Conservation (phyloP, 305 asterid genomes). For the Fraxinus sp. region DNA sequence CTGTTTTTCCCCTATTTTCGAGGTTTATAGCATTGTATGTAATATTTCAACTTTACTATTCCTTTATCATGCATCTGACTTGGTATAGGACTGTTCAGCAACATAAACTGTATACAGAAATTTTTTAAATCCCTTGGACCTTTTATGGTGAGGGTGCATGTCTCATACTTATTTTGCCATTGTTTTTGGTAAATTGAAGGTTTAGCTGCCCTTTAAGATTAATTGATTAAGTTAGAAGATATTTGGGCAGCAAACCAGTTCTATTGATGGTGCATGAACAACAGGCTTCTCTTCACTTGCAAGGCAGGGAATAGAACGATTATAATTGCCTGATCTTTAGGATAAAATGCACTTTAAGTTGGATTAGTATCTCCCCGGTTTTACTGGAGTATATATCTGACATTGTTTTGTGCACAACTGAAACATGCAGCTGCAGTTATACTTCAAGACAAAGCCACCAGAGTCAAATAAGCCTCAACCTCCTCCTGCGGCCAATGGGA, state of each 20-base stretch:
- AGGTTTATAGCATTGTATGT: background rate
- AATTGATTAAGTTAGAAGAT: background rate
- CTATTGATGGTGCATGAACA: background rate
- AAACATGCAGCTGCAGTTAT: constrained; percentile 69
- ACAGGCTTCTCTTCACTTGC: background rate
- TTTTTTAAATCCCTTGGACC: background rate
- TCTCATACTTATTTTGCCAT: background rate
- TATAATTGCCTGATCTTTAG: background rate
- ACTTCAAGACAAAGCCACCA: constrained; percentile 84
- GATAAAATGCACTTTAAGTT: background rate
- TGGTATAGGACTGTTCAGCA: background rate
- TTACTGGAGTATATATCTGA: constrained; percentile 3
- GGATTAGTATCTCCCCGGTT: constrained; percentile 4
- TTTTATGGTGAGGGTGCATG: background rate
- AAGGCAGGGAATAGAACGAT: background rate
- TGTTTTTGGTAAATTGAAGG: background rate
- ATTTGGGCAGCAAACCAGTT: background rate
- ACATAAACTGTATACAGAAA: background rate
- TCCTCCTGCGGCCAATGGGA: constrained; percentile 57
- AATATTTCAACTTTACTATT: background rate
- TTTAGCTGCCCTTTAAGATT: background rate
- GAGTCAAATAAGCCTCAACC: constrained; percentile 67
- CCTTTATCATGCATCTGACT: background rate
- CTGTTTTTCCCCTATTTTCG: background rate
- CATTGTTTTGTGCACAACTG: constrained; percentile 8